phyloP scores from a whole-genome alignment of 257 asterid species.

The Nicotiana noctiflora region DNA sequence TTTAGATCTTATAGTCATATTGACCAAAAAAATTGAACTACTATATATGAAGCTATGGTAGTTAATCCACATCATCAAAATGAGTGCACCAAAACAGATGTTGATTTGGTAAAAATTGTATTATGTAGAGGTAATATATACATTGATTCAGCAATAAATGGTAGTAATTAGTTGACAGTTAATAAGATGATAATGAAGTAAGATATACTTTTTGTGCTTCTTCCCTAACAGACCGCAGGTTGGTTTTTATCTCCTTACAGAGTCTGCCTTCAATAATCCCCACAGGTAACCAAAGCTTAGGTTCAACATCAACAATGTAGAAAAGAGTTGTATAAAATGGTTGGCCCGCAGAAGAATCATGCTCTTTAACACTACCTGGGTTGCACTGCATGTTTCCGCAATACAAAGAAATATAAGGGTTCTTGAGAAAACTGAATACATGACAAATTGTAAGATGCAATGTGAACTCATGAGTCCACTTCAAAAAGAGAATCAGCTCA shows the following conservation, averaged over 20 bases:
- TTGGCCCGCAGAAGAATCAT: conserved; percentile 27
- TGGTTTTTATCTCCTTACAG: conserved; percentile 55
- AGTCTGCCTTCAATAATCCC: conserved; percentile 68
- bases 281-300: conserved; percentile 81
- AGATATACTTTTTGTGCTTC: conserved; percentile 52
- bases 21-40: not conserved
- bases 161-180: not conserved
- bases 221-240: conserved; percentile 51
- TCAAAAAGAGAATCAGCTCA: not conserved
- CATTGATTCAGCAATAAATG: not conserved
- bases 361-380: conserved; percentile 16
- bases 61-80: not conserved
- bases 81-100: not conserved
- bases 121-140: not conserved
- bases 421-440: not conserved
- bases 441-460: not conserved
- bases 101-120: not conserved
- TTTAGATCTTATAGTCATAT: not conserved
- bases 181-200: conserved; percentile 4
- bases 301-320: conserved; percentile 65
- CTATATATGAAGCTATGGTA: not conserved
- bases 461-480: not conserved
- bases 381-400: conserved; percentile 30
- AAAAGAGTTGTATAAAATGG: conserved; percentile 46
- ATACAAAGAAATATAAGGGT: conserved; percentile 10